These are phyloP conservation scores for Osmanthus fragrans DNA, from an alignment of 257 asterid species.

Conservation along the genomic window DNA sequence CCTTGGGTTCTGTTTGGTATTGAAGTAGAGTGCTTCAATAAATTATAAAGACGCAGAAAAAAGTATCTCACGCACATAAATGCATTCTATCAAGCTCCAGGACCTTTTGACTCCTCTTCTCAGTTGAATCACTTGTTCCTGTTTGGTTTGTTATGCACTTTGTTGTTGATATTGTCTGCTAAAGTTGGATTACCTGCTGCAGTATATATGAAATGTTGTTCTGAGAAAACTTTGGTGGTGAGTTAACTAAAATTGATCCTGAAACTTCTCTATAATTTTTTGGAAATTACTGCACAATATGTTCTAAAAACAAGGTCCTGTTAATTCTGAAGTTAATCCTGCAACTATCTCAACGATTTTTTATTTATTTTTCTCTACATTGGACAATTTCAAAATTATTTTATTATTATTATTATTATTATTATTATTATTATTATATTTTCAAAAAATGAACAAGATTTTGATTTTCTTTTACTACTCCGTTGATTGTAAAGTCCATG, in stretches of 20 bases:
- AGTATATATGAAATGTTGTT: neutral
- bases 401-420: no score
- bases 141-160: neutral
- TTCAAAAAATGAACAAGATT: no score
- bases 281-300: neutral
- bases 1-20: neutral
- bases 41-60: neutral
- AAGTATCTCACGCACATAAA: neutral
- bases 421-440: no score
- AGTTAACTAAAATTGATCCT: neutral
- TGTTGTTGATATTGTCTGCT: neutral
- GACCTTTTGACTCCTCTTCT: neutral
- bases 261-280: neutral
- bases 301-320: neutral
- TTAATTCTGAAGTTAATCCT: no score
- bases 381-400: no score
- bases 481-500: no score
- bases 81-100: neutral
- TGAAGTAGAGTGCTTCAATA: neutral
- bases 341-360: no score
- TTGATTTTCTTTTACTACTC: no score
- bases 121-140: neutral
- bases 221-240: neutral
- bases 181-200: slow-evolving; percentile 5
- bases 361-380: no score